Percentiles rank a stretch among this genome's conserved stretches.
These are phyloP conservation scores for Jaminaea rosea DNA, from an alignment of 1,284 basidiomycete species.

Conservation along the genomic window DNA sequence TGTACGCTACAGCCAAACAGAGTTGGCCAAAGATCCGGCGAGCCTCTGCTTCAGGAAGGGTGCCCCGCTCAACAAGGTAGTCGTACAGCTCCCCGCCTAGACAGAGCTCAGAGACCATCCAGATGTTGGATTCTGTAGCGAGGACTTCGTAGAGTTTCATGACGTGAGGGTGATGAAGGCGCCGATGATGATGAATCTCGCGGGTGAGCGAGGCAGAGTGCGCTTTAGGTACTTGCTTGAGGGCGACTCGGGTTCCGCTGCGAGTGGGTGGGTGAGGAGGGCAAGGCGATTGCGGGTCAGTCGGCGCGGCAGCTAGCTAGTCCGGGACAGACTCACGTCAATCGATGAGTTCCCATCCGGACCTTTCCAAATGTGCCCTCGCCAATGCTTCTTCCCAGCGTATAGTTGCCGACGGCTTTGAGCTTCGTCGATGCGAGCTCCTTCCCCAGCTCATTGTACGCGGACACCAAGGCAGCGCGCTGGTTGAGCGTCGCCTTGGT, in stretches of 20 bases:
- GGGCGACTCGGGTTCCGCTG: slow-evolving; percentile 58
- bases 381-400: slow-evolving; percentile 85
- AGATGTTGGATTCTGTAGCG: slow-evolving; percentile 86
- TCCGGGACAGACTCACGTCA: no score
- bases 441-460: slow-evolving; percentile 92
- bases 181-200: slow-evolving; percentile 95
- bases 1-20: slow-evolving; percentile 48
- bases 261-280: no score
- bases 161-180: slow-evolving; percentile 87
- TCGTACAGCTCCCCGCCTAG: slow-evolving; percentile 63
- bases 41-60: slow-evolving; percentile 44
- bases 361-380: slow-evolving; percentile 90
- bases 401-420: slow-evolving; percentile 88
- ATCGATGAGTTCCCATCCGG: slow-evolving; percentile 78
- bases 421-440: slow-evolving; percentile 82
- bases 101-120: slow-evolving; percentile 95
- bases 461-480: slow-evolving; percentile 59
- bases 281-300: no score
- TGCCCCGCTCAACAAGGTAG: slow-evolving; percentile 49
- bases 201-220: slow-evolving; percentile 66
- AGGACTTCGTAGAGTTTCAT: slow-evolving; percentile 96
- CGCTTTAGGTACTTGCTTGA: slow-evolving; percentile 95
- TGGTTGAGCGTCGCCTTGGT: slow-evolving; percentile 18
- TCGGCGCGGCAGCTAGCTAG: no score
- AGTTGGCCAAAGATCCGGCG: slow-evolving; percentile 49